Evolutionary conservation across 495 filamentous ascomycete species (phyloP), one percentile per base, ranked within the genome.

Genomic region (Penicillium coprophilum): DNA sequence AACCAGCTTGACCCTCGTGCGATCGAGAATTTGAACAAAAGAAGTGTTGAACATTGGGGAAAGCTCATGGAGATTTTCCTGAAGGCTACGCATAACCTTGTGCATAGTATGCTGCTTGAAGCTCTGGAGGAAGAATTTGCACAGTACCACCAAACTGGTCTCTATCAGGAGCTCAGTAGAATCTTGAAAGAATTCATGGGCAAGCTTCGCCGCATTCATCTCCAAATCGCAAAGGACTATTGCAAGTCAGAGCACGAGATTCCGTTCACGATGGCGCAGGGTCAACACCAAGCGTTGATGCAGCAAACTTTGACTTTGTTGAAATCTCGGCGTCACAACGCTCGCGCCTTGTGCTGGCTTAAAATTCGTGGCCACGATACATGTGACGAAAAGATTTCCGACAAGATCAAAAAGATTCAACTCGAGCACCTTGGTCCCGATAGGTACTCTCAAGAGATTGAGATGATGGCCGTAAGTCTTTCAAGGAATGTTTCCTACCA

Each of bases 401-500:
- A 13, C 46, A 70, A 45, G 20, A 48, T 55, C 6, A 64, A 56
- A 20, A 73, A 67, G 5, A 28, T 71, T 2, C 61, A 59, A 0
- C 34, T 57, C 15, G 34, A 55, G 0, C 64, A 75, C 3, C 65
- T 84, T 2, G 73, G 70, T 0, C 52, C 64, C 0, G 83, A 87
- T 41, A 53, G 53, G 0, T 83, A 72, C 43, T 24, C 44, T 0
- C 64, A 72, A 4, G 80, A 84, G 38, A 51, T 87, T 0, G 63
- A 74, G 1, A 79, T 80, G 57, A 78, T 87, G 66, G 76, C 80
- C 1, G 79, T 81, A 65, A 60, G 78, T 64, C 5, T 0, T 20
- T 5, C 23, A 7, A 17, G 20, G 13, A 30, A 24, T 11, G 21
- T 39, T 41, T 19, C n/a, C 20, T 39, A 17, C 39, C n/a, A 20